Percentiles rank a stretch among this genome's conserved stretches.
These are phyloP conservation scores for Puccinia sorghi DNA, from an alignment of 1,284 basidiomycete species.

Conservation along the genomic window DNA sequence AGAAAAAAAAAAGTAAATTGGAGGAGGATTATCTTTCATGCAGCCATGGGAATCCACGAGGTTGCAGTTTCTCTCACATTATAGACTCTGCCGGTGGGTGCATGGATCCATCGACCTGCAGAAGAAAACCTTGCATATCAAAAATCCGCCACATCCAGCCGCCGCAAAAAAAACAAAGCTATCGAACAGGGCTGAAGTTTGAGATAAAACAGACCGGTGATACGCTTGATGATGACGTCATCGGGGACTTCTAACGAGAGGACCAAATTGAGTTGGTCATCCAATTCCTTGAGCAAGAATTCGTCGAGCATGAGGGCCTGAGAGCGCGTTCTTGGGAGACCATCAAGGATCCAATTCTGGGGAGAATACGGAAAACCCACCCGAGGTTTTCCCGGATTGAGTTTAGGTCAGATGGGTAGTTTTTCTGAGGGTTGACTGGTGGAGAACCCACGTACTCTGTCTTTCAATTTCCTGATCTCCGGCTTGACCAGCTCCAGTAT, in stretches of 20 bases:
- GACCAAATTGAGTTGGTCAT: conserved; percentile 70
- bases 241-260: conserved; percentile 91
- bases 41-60: too few relatives aligned
- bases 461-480: conserved; percentile 69
- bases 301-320: conserved; percentile 82
- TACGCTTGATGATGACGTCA: conserved; percentile 81
- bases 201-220: conserved; percentile 64
- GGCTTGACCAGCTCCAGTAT: conserved; percentile 73
- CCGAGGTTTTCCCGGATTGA: neutral
- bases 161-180: neutral
- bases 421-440: conserved; percentile 17
- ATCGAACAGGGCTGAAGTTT: neutral
- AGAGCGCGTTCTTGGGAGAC: conserved; percentile 87
- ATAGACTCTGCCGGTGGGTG: conserved; percentile 89
- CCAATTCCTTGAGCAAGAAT: conserved; percentile 57
- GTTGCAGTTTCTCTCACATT: conserved; percentile 65
- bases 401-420: neutral
- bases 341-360: conserved; percentile 87
- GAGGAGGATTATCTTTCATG: neutral
- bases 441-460: conserved; percentile 58
- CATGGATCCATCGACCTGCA: conserved; percentile 85
- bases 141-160: neutral
- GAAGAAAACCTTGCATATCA: neutral
- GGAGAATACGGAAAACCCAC: neutral
- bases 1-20: neutral